Percentiles rank a stretch among this genome's conserved stretches.
These are phyloP conservation scores for Backusella australiensis DNA, from an alignment of 192 early-diverging fungal species.

Conservation along the genomic window DNA sequence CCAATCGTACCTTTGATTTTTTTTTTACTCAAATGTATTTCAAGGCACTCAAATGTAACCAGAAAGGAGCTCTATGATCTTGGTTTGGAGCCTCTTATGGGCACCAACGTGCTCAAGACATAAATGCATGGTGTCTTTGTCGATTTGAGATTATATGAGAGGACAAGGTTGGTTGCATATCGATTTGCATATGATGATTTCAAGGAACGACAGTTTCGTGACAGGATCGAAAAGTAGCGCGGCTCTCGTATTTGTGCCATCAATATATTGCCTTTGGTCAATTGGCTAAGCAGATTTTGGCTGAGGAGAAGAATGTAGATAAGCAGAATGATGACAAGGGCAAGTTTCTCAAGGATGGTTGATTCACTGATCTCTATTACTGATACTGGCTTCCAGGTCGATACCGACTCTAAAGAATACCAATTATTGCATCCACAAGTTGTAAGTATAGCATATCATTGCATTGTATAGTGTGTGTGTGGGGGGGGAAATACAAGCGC, in stretches of 20 bases:
- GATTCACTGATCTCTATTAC: conserved; percentile 85
- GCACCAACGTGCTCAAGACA: conserved; percentile 87
- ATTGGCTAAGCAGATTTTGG: conserved; percentile 78
- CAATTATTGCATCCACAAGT: conserved; percentile 60
- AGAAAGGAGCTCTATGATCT: conserved; percentile 82
- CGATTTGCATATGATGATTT: conserved; percentile 96
- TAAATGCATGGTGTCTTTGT: conserved; percentile 99
- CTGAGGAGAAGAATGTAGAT: conserved; percentile 42
- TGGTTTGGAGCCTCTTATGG: conserved; percentile 88
- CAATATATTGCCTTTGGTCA: conserved; percentile 89
- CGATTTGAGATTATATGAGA: conserved; percentile 92
- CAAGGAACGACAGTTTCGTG: conserved; percentile 71
- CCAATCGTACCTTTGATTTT: too few species aligned
- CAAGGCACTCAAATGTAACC: conserved; percentile 29
- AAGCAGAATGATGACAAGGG: conserved; percentile 38
- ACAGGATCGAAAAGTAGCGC: conserved; percentile 81
- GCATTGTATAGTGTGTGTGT: too few species aligned
- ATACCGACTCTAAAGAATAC: conserved; percentile 78
- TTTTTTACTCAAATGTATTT: too few species aligned
- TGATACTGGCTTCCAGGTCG: conserved; percentile 90
- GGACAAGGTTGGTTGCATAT: conserved; percentile 90
- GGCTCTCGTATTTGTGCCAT: conserved; percentile 85
- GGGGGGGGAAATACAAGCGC: not conserved
- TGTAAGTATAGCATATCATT: conserved; percentile 9
- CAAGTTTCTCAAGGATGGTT: conserved; percentile 70